Evolutionary conservation across 2,329 filamentous ascomycete genomes (phyloP).

Genomic region (Aciculosporium take): DNA sequence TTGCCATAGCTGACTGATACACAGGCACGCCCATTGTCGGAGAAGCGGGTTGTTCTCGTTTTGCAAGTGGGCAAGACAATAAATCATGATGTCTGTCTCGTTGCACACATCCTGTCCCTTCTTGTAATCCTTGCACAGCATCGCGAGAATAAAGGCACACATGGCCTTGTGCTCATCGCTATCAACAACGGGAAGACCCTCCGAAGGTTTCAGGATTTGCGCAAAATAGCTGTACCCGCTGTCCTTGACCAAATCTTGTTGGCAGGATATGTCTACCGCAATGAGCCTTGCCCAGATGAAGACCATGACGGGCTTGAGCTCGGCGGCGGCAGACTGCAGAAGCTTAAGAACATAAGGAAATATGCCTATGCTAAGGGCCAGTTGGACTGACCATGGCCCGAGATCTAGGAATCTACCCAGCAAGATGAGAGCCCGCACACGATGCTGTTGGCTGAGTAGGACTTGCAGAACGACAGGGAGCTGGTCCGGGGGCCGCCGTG

Average conservation of each 20-base stretch:
- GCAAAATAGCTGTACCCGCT: conserved; percentile 97
- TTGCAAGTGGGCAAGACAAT: conserved; percentile 67
- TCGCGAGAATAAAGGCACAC: conserved; percentile 95
- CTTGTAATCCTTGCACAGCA: conserved; percentile 90
- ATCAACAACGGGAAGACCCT: conserved; percentile 73
- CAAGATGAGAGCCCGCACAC: conserved; percentile 78
- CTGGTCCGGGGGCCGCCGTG: conserved; percentile 82
- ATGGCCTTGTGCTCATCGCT: conserved; percentile 93
- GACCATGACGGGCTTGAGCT: conserved; percentile 96
- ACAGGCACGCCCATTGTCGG: conserved; percentile 90
- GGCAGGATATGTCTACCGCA: conserved; percentile 86
- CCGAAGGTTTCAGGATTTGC: conserved; percentile 72
- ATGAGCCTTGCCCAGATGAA: conserved; percentile 97
- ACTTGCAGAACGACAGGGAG: conserved; percentile 93
- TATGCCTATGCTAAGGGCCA: conserved; percentile 93
- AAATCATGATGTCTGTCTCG: conserved; percentile 77
- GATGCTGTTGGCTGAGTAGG: conserved; percentile 85
- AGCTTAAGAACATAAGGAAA: conserved; percentile 98
- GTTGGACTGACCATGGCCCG: conserved; percentile 95
- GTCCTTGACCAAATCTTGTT: conserved; percentile 88
- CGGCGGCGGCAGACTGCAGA: conserved; percentile 82
- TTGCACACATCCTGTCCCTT: conserved; percentile 87
- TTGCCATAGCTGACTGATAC: conserved; percentile 87
- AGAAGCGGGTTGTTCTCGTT: conserved; percentile 80
- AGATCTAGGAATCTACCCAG: conserved; percentile 88